Base-by-base conservation (phyloP, 73 alveolate species). In the Paramecium pentaurelia region DNA sequence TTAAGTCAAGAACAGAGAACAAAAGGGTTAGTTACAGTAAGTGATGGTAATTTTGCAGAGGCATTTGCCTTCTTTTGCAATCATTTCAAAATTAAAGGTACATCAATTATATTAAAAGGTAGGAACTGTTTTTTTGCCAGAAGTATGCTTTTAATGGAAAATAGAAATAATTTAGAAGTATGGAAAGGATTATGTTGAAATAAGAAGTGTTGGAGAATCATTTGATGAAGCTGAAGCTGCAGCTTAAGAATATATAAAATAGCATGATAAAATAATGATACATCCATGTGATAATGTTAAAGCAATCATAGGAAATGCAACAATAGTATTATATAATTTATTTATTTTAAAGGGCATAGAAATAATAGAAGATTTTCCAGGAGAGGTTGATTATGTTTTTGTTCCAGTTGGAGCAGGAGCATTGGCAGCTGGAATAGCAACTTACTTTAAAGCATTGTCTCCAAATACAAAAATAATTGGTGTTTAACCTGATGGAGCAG, bases 341-440 rank as follows among this genome's bases (percentile, higher is more conserved):
- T 47, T 54, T 5, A 73, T 54, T 22, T 51, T 86, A 22, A 22
- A 59, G 73, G 93, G 93, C 22, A 36, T 59, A n/a, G 93, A 86
- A 58, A 86, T 86, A 51, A 86, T 86, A 77, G 77, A 86, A 32
- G 93, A 86, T 58, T 20, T 86, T 59, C 86, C 73, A 86, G 93
- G 93, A 12, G 93, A 86, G 10, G 51, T 86, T 6, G 93, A 86
- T 86, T 86, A 58, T 28, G 51, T 70, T 36, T 86, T 86, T 58
- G 42, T 86, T 8, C 93, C 93, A 51, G 93, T 86, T 59, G 93
- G 93, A 14, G 83, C 68, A 37, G 93, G 93, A 36, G 93, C 86
- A 36, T 86, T 86, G 54, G 93, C 93, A 51, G 93, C 93, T 86
- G 93, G 93, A n/a, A 77, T 86, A 30, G 73, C 93, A 14, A 40